These are phyloP conservation scores for Sclerotinia subarctica DNA, from an alignment of 2,329 filamentous ascomycete genomes.

Conservation along the genomic window DNA sequence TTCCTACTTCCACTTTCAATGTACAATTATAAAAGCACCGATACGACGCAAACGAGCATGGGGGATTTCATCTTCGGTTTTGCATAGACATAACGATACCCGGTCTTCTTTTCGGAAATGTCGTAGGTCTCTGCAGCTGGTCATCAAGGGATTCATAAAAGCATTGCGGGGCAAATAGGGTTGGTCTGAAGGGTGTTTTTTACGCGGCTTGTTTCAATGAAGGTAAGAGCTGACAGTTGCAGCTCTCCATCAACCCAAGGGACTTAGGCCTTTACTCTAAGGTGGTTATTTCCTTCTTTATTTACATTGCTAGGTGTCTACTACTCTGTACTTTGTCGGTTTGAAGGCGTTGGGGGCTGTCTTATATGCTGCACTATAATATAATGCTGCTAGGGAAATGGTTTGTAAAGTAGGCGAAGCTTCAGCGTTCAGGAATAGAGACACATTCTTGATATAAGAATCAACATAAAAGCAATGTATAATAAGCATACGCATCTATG, in stretches of 20 bases:
- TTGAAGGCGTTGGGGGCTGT: conserved; percentile 30
- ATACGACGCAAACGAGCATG: conserved; percentile 29
- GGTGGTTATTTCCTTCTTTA: conserved; percentile 28
- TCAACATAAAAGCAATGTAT: not conserved
- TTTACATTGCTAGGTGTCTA: conserved; percentile 32
- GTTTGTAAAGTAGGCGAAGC: conserved; percentile 32
- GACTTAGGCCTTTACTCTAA: conserved; percentile 27
- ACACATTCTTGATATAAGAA: conserved; percentile 16
- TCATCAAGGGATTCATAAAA: conserved; percentile 34
- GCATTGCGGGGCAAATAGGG: conserved; percentile 31
- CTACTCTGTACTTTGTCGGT: conserved; percentile 32
- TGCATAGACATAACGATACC: conserved; percentile 40
- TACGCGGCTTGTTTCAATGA: conserved; percentile 23
- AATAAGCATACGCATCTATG: not conserved
- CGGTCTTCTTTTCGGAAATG: conserved; percentile 34
- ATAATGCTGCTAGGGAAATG: conserved; percentile 13
- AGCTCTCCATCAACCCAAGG: not conserved
- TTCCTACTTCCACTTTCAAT: conserved; percentile 25
- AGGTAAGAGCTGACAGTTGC: conserved; percentile 20
- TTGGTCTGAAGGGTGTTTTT: conserved; percentile 31
- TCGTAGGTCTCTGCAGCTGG: conserved; percentile 30
- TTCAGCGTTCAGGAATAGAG: conserved; percentile 33
- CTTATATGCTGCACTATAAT: conserved; percentile 20
- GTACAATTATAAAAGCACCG: conserved; percentile 36
- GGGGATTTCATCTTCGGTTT: conserved; percentile 36